Conservation (phyloP, 2,329 filamentous ascomycete species). For the Calycina herbarum region DNA sequence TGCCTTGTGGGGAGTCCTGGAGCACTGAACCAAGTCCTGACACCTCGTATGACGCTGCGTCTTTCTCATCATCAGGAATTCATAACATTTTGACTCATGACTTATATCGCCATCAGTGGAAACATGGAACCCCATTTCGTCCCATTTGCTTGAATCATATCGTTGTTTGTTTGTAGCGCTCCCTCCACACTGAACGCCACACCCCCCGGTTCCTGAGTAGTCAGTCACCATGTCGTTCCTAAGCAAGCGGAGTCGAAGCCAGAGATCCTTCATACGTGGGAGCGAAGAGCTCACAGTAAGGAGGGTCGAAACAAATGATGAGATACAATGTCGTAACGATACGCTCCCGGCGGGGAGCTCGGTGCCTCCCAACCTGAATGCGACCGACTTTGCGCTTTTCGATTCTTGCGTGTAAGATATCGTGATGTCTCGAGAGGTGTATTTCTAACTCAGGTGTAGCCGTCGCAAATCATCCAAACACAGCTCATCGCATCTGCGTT, state of each 20-base stretch:
- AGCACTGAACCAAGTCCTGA: not conserved
- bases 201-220: not conserved
- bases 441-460: conserved; percentile 15
- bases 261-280: conserved; percentile 27
- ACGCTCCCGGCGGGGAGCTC: conserved; percentile 22
- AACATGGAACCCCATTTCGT: conserved; percentile 24
- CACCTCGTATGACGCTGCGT: not conserved
- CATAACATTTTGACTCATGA: conserved; percentile 11
- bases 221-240: conserved; percentile 28
- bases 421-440: not conserved
- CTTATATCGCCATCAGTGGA: conserved; percentile 28
- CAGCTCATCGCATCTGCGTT: conserved; percentile 32
- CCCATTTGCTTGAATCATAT: conserved; percentile 16
- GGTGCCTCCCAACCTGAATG: conserved; percentile 18
- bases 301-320: conserved; percentile 16
- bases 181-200: not conserved
- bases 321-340: conserved; percentile 18
- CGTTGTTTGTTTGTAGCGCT: conserved; percentile 8
- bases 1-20: not conserved
- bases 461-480: conserved; percentile 33
- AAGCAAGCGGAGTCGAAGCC: conserved; percentile 30
- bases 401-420: conserved; percentile 34
- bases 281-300: conserved; percentile 28
- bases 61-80: not conserved
- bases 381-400: conserved; percentile 27